Percentiles rank a stretch among this genome's conserved stretches.
phyloP scores from a whole-genome alignment of 768 basidiomycete genomes.

The Cytidiella melzeri region DNA sequence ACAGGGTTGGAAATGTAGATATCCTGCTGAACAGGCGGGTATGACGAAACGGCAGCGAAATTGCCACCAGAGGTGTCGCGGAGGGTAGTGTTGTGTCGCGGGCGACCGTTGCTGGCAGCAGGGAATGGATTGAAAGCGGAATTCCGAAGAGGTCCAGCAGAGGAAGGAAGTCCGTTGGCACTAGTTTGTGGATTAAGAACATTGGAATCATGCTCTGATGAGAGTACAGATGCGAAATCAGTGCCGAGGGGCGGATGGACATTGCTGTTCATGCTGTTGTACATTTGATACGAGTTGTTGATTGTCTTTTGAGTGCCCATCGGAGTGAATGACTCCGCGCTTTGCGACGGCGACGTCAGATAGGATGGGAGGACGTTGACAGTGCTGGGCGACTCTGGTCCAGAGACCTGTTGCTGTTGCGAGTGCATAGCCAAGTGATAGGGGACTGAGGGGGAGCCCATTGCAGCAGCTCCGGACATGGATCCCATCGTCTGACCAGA shows the following conservation, averaged over 20 bases:
- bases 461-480: constrained; percentile 48
- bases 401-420: constrained; percentile 28
- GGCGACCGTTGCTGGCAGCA: constrained; percentile 17
- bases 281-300: constrained; percentile 24
- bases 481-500: constrained; percentile 42
- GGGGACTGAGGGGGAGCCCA: constrained; percentile 47
- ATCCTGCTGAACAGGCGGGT: constrained; percentile 15
- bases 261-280: constrained; percentile 40
- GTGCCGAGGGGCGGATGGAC: constrained; percentile 24
- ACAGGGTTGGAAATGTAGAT: constrained; percentile 24
- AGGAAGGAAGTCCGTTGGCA: constrained; percentile 30
- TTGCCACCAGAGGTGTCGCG: constrained; percentile 26
- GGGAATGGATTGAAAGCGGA: constrained; percentile 29
- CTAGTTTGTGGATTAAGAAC: constrained; percentile 27
- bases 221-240: constrained; percentile 30
- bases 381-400: constrained; percentile 47
- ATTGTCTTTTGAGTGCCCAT: constrained; percentile 19
- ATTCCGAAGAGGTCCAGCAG: constrained; percentile 28
- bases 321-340: constrained; percentile 27
- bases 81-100: constrained; percentile 30
- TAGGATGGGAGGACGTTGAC: constrained; percentile 31
- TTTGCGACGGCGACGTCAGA: constrained; percentile 27
- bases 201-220: constrained; percentile 21
- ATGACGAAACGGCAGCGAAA: constrained; percentile 18
- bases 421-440: constrained; percentile 46